These are phyloP conservation scores for Didymella exigua DNA, from an alignment of 2,329 filamentous ascomycete species.

Conservation along the genomic window DNA sequence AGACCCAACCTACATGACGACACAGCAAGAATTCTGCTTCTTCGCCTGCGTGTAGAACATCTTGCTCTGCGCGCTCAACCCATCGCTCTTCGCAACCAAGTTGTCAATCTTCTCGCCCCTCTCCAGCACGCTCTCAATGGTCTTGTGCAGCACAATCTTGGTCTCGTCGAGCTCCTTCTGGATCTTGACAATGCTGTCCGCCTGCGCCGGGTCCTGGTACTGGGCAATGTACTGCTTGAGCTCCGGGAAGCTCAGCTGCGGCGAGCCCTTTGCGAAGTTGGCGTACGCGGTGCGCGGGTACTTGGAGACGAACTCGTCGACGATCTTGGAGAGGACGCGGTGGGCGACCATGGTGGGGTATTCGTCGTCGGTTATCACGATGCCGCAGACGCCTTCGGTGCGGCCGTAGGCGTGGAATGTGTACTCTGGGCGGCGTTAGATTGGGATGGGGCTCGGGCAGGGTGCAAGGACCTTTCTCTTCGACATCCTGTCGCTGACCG, in stretches of 20 bases:
- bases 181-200: conserved; percentile 93
- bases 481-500: conserved; percentile 84
- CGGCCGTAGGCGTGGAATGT: conserved; percentile 59
- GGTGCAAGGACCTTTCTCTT: conserved; percentile 67
- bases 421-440: conserved; percentile 57
- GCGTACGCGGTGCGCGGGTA: conserved; percentile 74
- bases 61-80: conserved; percentile 88
- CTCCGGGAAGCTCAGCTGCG: conserved; percentile 64
- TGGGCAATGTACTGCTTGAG: conserved; percentile 78
- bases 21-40: conserved; percentile 67
- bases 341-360: conserved; percentile 77
- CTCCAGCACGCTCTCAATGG: conserved; percentile 86
- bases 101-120: conserved; percentile 96
- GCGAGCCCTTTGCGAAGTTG: conserved; percentile 52
- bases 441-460: not conserved
- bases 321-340: conserved; percentile 81
- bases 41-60: conserved; percentile 86
- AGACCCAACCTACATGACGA: conserved; percentile 54
- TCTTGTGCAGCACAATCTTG: conserved; percentile 96
- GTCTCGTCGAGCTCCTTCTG: conserved; percentile 97
- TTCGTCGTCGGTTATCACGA: conserved; percentile 56
- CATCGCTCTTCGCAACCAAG: conserved; percentile 90
- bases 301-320: conserved; percentile 83
- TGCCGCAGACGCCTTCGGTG: conserved; percentile 54
- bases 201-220: conserved; percentile 87